Evolutionary conservation across 306 rosid species (phyloP), one percentile per base, ranked within the genome.

Genomic region (Myrica gale): DNA sequence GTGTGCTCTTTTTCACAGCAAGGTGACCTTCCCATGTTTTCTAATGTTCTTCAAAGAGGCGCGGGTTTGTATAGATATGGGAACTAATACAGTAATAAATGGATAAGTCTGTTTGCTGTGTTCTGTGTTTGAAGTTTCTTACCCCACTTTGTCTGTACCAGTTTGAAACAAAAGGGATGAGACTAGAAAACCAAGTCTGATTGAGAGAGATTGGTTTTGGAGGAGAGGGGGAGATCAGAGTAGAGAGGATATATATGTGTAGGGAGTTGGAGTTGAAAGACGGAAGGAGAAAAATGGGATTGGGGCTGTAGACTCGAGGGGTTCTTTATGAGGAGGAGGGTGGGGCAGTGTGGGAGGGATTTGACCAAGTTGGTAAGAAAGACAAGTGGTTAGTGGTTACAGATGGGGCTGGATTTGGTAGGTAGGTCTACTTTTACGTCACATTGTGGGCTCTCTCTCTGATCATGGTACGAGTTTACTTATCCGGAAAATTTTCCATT

Each of bases 1-100:
- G 90, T 90, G 71, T 90, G 96, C 1, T 87, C 87, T 81, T 90
- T 90, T 74, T 90, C 96, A 50, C 96, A 90, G 71, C 96, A 88
- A 55, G 96, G 96, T 5, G 96, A 86, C 17, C 96, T 68, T 21
- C 96, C 96, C 96, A 89, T 89, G 41, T 20, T 3, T 21, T n/a
- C 9, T 4, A 21, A 20, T 20, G 65, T 58, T 58, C 21, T 37
- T 52, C 20, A 1, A 2, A 20, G 65, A 20, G 41, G 65, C 26
- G 16, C 6, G 19, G 39, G 12, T 23, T 58, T 58, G 65, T 41
- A 10, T 58, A 10, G 65, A 21, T 21, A 58, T 58, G 13, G 39
- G 21, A 23, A 58, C 26, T 3, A 15, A 15, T 23, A 71, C 11
- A 15, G 20, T 19, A 32, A 67, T 41, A 51, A 69, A 15, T 58